Percentiles rank a stretch among this genome's conserved stretches.
These are phyloP conservation scores for Pichia sp. DNA, from an alignment of 1,139 yeast genomes.

Conservation along the genomic window DNA sequence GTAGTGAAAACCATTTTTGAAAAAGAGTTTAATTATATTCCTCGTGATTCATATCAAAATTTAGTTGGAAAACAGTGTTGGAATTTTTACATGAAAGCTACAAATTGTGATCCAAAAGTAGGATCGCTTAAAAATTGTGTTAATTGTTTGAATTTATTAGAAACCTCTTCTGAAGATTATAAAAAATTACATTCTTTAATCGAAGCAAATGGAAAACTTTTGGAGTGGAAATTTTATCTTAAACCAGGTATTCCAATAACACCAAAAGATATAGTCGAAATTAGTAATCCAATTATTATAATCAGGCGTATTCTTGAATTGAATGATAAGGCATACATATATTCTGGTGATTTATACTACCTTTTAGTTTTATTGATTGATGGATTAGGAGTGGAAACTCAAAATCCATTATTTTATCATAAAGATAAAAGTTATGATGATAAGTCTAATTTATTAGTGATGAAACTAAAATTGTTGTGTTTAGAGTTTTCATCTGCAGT, in stretches of 20 bases:
- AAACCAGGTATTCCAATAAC: conserved; percentile 33
- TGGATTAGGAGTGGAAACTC: conserved; percentile 27
- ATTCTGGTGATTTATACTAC: conserved; percentile 39
- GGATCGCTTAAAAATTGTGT: conserved; percentile 42
- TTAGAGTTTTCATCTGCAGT: conserved; percentile 53
- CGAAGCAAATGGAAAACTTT: conserved; percentile 31
- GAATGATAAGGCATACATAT: conserved; percentile 47
- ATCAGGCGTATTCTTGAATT: conserved; percentile 46
- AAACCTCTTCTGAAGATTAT: conserved; percentile 33
- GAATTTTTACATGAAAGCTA: conserved; percentile 46
- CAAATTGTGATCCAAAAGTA: conserved; percentile 41
- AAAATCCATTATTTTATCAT: conserved; percentile 15
- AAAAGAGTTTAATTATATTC: conserved; percentile 18
- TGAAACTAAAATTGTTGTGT: conserved; percentile 42
- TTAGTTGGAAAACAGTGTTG: conserved; percentile 40
- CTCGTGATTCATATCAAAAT: conserved; percentile 13
- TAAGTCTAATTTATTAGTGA: conserved; percentile 18
- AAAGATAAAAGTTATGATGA: conserved; percentile 18
- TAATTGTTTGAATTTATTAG: conserved; percentile 36
- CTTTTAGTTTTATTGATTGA: conserved; percentile 37
- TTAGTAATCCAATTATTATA: conserved; percentile 29
- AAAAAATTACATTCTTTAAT: conserved; percentile 33
- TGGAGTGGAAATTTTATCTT: conserved; percentile 34
- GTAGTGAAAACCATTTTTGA: conserved; percentile 27
- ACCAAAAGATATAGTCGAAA: conserved; percentile 34